A percentile compares a stretch with the other conserved stretches of the same genome.
phyloP scores from a whole-genome alignment of 768 basidiomycete genomes.

The Lanmaoa pseudosensibilis region DNA sequence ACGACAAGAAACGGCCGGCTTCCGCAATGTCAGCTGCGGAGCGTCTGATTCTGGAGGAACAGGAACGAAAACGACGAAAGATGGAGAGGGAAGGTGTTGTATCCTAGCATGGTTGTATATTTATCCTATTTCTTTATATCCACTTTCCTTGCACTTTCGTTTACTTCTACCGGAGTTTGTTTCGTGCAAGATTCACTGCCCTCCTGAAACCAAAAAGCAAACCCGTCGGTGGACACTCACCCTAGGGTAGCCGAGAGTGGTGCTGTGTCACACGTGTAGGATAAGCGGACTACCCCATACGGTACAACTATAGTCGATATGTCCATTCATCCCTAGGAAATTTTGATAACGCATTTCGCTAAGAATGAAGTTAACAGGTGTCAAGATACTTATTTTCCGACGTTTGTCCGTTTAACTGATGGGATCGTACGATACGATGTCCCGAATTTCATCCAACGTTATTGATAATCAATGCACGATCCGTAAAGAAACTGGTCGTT shows the following conservation, averaged over 20 bases:
- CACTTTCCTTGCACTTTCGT: not conserved
- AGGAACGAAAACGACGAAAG: constrained; percentile 80
- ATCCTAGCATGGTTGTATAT: constrained; percentile 10
- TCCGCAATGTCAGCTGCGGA: constrained; percentile 80
- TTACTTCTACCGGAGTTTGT: not conserved
- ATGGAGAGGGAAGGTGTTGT: constrained; percentile 53
- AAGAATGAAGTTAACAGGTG: no score
- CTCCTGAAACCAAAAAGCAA: no score
- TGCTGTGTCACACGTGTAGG: no score
- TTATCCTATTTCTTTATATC: constrained; percentile 9
- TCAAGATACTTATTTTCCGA: not conserved
- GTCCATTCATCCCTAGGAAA: no score
- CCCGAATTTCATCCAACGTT: no score
- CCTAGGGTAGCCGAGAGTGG: no score
- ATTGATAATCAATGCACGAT: not conserved
- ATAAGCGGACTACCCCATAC: no score
- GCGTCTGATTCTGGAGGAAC: constrained; percentile 83
- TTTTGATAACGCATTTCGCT: no score
- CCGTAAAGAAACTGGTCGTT: not conserved
- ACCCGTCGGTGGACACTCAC: no score
- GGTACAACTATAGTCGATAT: no score
- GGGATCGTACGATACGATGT: not conserved
- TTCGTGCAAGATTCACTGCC: no score
- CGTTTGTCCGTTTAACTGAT: not conserved
- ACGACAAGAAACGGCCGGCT: constrained; percentile 62